Conservation (phyloP, 176 grass and related monocot species). For the Musa schizocarpa region DNA sequence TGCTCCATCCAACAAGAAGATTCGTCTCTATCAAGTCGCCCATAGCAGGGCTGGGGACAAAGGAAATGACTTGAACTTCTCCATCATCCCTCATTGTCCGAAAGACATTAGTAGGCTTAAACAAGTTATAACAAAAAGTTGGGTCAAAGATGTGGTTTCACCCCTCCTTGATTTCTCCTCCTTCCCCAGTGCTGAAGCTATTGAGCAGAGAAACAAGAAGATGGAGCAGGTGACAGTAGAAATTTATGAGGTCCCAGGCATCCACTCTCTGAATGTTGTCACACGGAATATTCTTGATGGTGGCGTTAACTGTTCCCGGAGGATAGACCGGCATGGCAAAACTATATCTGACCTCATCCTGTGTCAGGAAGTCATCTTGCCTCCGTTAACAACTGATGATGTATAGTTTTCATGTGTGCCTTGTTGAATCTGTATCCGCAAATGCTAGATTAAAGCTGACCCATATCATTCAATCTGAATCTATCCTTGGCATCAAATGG, state of each 20-base stretch:
- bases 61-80: slow-evolving; percentile 87
- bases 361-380: slow-evolving; percentile 43
- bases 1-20: slow-evolving; percentile 36
- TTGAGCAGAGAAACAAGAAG: slow-evolving; percentile 16
- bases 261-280: slow-evolving; percentile 72
- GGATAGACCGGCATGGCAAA: slow-evolving; percentile 90
- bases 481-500: not conserved
- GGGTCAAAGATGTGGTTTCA: slow-evolving; percentile 64
- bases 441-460: not conserved
- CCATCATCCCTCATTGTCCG: slow-evolving; percentile 65
- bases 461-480: not conserved
- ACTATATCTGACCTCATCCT: slow-evolving; percentile 81
- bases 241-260: slow-evolving; percentile 66
- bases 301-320: slow-evolving; percentile 82
- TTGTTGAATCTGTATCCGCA: not conserved
- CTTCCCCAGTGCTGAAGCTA: slow-evolving; percentile 18
- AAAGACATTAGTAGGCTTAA: slow-evolving; percentile 44
- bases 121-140: slow-evolving; percentile 46
- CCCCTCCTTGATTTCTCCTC: slow-evolving; percentile 47
- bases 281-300: slow-evolving; percentile 82
- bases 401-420: not conserved
- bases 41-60: slow-evolving; percentile 78
- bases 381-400: slow-evolving; percentile 12
- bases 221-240: slow-evolving; percentile 49
- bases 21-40: slow-evolving; percentile 62